Percentiles rank a stretch among this genome's conserved stretches.
Conservation (phyloP, 208 protist species). For the Trypanosoma melophagium region DNA sequence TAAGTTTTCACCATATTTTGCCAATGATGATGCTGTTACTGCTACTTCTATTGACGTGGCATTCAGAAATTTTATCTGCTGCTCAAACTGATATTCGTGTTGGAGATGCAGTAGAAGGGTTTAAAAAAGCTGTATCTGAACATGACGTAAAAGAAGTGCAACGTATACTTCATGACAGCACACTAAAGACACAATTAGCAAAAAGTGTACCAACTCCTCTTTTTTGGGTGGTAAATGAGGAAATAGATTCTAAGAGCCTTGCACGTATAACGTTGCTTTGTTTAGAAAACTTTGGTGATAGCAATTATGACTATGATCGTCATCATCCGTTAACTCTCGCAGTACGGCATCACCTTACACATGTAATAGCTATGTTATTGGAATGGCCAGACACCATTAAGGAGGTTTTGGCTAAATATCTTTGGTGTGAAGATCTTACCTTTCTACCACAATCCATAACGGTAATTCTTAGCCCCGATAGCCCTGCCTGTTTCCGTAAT, state of each 20-base stretch:
- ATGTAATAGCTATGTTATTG: conserved; percentile 36
- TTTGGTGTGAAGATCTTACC: conserved; percentile 36
- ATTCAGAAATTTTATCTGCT: conserved; percentile 3
- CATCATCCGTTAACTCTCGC: conserved; percentile 65
- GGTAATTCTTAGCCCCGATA: conserved; percentile 39
- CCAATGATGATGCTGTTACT: background rate
- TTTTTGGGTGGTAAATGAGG: conserved; percentile 29
- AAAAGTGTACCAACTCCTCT: conserved; percentile 17
- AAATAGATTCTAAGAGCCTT: conserved; percentile 21
- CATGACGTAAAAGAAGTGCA: conserved; percentile 20
- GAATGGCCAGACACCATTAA: conserved; percentile 32
- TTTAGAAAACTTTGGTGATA: conserved; percentile 25
- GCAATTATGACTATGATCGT: conserved; percentile 36
- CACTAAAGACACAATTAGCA: background rate
- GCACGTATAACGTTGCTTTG: conserved; percentile 20
- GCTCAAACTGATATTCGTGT: conserved; percentile 11
- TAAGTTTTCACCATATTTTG: background rate
- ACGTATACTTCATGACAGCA: conserved; percentile 7
- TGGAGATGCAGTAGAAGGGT: background rate
- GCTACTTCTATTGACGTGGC: conserved; percentile 5
- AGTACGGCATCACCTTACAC: conserved; percentile 36
- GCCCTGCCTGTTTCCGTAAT: conserved; percentile 31
- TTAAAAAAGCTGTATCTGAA: conserved; percentile 14
- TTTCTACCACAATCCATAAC: conserved; percentile 35
- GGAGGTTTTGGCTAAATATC: conserved; percentile 51